These are phyloP conservation scores for Globisporangium paddicum DNA, from an alignment of 352 stramenopile genomes.

Conservation along the genomic window DNA sequence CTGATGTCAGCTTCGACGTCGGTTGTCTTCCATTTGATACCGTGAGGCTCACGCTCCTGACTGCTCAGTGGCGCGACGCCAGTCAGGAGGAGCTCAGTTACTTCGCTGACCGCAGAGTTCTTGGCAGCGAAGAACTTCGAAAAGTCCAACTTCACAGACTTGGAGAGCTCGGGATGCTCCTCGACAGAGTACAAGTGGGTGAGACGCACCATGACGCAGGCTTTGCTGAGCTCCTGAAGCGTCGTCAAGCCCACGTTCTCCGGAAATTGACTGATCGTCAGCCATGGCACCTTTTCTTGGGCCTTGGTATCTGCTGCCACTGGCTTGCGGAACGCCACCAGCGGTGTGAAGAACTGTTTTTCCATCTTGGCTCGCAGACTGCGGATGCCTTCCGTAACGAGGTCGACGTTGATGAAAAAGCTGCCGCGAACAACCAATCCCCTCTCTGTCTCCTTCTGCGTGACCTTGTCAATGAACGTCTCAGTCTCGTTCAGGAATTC, in stretches of 20 bases:
- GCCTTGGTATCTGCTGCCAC: constrained; percentile 16
- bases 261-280: constrained; percentile 75
- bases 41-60: constrained; percentile 1
- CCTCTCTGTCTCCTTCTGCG: constrained; percentile 50
- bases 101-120: constrained; percentile 42
- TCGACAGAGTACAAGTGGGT: constrained; percentile 92
- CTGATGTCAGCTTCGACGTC: constrained; percentile 15
- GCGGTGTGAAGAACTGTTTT: constrained; percentile 55
- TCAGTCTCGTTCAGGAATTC: constrained; percentile 93
- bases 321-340: constrained; percentile 49
- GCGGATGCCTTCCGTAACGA: constrained; percentile 42
- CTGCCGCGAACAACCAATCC: constrained; percentile 65
- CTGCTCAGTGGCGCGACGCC: constrained; percentile 60
- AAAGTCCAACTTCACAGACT: constrained; percentile 73
- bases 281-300: constrained; percentile 57
- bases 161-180: constrained; percentile 76
- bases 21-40: constrained; percentile 32
- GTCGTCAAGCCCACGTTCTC: constrained; percentile 93
- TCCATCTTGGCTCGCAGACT: constrained; percentile 63
- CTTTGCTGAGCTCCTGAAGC: constrained; percentile 71
- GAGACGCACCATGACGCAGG: constrained; percentile 88
- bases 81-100: constrained; percentile 89
- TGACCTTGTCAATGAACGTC: constrained; percentile 57
- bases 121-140: constrained; percentile 47
- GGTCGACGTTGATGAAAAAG: constrained; percentile 69